Evolutionary conservation across 164 flowering plant species (phyloP).

Genomic region (Magnolia kwangsiensis): DNA sequence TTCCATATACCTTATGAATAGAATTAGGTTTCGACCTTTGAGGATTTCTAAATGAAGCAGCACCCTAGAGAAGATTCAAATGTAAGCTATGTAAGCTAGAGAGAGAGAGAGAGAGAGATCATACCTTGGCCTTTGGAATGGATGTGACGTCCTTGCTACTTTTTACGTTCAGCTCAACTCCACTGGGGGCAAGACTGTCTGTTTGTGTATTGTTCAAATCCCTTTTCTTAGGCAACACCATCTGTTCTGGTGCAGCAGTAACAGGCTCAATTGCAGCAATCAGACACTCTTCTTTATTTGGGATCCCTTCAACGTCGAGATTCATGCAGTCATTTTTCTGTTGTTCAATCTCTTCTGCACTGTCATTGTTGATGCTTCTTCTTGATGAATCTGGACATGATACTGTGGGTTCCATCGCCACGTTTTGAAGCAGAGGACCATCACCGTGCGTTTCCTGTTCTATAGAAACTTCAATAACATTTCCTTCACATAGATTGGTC

Average conservation of each 20-base stretch:
- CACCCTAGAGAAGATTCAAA: neutral
- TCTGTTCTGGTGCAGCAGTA: conserved; percentile 4
- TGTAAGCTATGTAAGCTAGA: neutral
- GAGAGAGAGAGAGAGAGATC: neutral
- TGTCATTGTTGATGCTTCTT: conserved; percentile 2
- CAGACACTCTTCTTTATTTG: neutral
- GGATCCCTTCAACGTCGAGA: neutral
- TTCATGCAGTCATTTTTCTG: neutral
- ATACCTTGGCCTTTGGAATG: conserved; percentile 9
- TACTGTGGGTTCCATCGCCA: neutral
- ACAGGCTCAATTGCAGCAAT: neutral
- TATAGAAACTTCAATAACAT: neutral
- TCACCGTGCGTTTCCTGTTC: conserved; percentile 1
- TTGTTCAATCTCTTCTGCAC: neutral
- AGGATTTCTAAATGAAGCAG: neutral
- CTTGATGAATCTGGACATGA: neutral
- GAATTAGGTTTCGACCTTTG: too few species aligned
- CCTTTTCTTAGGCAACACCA: neutral
- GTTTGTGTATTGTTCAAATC: neutral
- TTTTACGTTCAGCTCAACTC: conserved; percentile 4
- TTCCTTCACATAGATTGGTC: neutral
- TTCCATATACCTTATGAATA: neutral
- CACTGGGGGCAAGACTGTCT: neutral
- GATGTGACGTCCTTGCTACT: conserved; percentile 7
- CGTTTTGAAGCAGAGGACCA: conserved; percentile 2